Percentiles rank a stretch among this genome's conserved stretches.
These are phyloP conservation scores for Sechiopsis laciniata DNA, from an alignment of 306 rosid species.

Conservation along the genomic window DNA sequence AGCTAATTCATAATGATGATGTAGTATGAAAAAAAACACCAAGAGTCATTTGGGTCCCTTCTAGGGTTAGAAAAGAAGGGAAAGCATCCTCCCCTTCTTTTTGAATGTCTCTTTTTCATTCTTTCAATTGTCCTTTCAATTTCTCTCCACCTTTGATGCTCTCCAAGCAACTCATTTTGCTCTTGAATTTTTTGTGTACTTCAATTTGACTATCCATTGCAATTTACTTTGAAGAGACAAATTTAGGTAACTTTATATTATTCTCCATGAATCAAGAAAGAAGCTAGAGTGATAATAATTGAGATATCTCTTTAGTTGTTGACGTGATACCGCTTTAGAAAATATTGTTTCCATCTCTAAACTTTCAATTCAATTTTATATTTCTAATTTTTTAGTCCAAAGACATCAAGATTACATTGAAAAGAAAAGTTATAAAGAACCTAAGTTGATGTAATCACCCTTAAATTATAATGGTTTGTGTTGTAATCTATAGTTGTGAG, in stretches of 20 bases:
- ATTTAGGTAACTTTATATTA: background rate
- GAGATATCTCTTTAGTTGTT: background rate
- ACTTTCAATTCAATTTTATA: background rate
- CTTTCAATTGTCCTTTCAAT: slow-evolving; percentile 18
- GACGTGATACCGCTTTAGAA: background rate
- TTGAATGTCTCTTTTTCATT: background rate
- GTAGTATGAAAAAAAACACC: background rate
- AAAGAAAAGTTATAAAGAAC: background rate
- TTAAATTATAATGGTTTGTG: background rate
- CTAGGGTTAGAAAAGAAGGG: background rate
- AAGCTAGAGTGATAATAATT: background rate
- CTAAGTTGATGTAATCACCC: background rate
- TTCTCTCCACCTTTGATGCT: background rate
- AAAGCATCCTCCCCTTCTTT: slow-evolving; percentile 1
- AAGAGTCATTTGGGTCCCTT: slow-evolving; percentile 17
- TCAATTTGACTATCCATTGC: slow-evolving; percentile 2
- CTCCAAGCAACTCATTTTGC: slow-evolving; percentile 6
- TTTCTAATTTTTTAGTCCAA: background rate
- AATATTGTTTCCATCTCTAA: background rate
- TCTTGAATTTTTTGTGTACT: slow-evolving; percentile 1
- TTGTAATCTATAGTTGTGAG: background rate
- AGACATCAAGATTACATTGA: background rate
- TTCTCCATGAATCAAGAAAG: background rate
- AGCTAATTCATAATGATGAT: slow-evolving; percentile 1
- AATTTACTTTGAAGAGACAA: background rate